Evolutionary conservation across 192 early-diverging fungal genomes (phyloP).

Genomic region (Spizellomyces sp.): DNA sequence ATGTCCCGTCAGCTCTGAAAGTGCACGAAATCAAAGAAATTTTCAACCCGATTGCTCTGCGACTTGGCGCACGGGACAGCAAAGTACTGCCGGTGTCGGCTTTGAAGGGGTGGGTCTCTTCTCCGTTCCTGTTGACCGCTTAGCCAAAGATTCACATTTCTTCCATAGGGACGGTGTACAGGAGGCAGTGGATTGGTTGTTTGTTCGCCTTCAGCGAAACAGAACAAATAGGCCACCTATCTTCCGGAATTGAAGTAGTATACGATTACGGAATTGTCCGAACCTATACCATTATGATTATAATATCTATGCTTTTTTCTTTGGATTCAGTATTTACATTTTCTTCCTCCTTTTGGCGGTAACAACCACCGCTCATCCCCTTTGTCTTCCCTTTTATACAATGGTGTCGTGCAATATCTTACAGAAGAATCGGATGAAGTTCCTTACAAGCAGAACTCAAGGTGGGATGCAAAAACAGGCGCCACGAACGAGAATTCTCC

Average conservation of each 20-base stretch:
- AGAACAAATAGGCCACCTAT: slow-evolving; percentile 77
- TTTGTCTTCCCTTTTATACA: too few relatives aligned
- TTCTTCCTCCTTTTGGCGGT: too few relatives aligned
- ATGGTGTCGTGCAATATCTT: too few relatives aligned
- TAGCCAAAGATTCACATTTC: background rate
- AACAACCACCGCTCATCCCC: too few relatives aligned
- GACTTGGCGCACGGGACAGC: slow-evolving; percentile 82
- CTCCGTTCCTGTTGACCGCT: background rate
- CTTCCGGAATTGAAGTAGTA: slow-evolving; percentile 23
- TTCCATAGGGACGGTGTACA: slow-evolving; percentile 71
- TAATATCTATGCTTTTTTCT: too few relatives aligned
- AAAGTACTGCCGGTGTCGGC: slow-evolving; percentile 83
- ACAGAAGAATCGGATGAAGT: too few relatives aligned
- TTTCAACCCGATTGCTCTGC: slow-evolving; percentile 85
- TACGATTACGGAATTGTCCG: background rate
- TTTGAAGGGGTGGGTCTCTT: slow-evolving; percentile 70
- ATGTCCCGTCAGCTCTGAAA: slow-evolving; percentile 66
- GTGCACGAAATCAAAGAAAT: slow-evolving; percentile 88
- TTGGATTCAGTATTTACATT: too few relatives aligned
- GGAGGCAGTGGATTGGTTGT: slow-evolving; percentile 92
- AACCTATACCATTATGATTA: too few relatives aligned
- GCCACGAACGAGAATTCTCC: background rate
- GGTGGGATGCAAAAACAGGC: background rate
- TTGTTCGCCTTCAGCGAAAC: slow-evolving; percentile 80
- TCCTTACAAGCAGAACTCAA: background rate